A percentile compares a stretch with the other conserved stretches of the same genome.
Evolutionary conservation across 192 early-diverging fungal species (phyloP).

Genomic region (Lunasporangiospora selenospora): DNA sequence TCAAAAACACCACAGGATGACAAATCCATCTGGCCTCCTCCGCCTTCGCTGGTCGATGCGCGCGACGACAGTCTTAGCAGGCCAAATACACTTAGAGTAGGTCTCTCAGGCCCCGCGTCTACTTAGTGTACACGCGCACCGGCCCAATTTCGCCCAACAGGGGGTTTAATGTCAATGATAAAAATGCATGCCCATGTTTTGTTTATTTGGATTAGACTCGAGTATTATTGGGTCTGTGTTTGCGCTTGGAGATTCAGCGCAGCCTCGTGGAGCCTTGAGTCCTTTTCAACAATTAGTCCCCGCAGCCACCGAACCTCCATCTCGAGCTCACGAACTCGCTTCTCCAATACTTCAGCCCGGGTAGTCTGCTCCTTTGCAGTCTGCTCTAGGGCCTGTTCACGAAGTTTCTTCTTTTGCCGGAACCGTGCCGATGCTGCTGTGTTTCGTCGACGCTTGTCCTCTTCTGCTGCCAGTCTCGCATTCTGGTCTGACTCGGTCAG

Average conservation of each 20-base stretch:
- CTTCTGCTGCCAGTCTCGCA: constrained; percentile 58
- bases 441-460: constrained; percentile 94
- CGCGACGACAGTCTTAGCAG: too few relatives aligned
- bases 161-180: too few relatives aligned
- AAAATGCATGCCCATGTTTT: too few relatives aligned
- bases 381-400: constrained; percentile 86
- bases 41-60: too few relatives aligned
- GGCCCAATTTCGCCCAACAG: too few relatives aligned
- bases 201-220: too few relatives aligned
- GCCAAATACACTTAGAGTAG: too few relatives aligned
- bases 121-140: too few relatives aligned
- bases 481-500: constrained; percentile 31
- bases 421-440: constrained; percentile 95
- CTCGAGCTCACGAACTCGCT: constrained; percentile 82
- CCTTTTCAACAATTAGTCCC: constrained; percentile 82
- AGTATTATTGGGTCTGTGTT: too few relatives aligned
- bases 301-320: constrained; percentile 93
- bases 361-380: constrained; percentile 79
- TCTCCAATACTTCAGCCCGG: constrained; percentile 76
- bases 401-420: constrained; percentile 93
- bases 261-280: constrained; percentile 50
- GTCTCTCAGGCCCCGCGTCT: too few relatives aligned
- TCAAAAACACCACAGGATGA: too few relatives aligned
- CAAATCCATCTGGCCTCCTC: too few relatives aligned
- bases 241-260: constrained; percentile 18